Evolutionary conservation across 1,284 basidiomycete genomes (phyloP), one percentile per base, ranked within the genome.

Genomic region (Cutaneotrichosporon curvatum): DNA sequence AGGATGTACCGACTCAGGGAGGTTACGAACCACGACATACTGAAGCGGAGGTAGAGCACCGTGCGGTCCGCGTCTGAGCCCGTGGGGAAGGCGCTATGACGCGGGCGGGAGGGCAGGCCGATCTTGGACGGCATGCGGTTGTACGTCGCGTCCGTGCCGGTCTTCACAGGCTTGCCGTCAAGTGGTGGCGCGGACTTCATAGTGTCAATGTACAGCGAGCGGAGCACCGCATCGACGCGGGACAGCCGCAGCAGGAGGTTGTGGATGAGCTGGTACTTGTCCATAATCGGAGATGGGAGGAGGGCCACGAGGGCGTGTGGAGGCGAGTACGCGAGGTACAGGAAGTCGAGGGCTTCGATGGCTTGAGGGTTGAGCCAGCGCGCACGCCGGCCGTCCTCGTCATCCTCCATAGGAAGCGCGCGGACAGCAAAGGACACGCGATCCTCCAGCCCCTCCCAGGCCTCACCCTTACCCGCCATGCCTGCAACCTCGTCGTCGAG

Each of bases 251-350:
- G 73, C 30, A 88, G 76, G 57, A 89, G 81, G 1, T 83, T 78
- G 63, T 89, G 87, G 47, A 89, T 73, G 22, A 82, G 73, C 57
- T 89, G 85, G 62, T 90, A 91, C 65, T 89, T 90, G n/a, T 79
- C 81, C 31, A 89, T 70, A 31, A 85, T 77, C 2, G 78, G 74
- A 0, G 77, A 72, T 0, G 85, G 80, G 28, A 92, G 81, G 8
- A 91, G 63, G 9, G 81, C 75, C 38, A 81, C 78, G 32, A 91
- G 72, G 0, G 85, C 79, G 19, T 76, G 74, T 1, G 87, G 85
- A 12, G 86, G 81, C 55, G 83, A 83, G 68, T 91, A 92, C 51
- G 87, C 81, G 72, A 91, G 81, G 62, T 86, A 87, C 15, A 92
- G 69, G 59, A 90, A 92, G 67, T 91, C 88, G 33, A 91, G 69